Conservation (phyloP, 805 yeast genomes). For the Saturnispora galanensis region DNA sequence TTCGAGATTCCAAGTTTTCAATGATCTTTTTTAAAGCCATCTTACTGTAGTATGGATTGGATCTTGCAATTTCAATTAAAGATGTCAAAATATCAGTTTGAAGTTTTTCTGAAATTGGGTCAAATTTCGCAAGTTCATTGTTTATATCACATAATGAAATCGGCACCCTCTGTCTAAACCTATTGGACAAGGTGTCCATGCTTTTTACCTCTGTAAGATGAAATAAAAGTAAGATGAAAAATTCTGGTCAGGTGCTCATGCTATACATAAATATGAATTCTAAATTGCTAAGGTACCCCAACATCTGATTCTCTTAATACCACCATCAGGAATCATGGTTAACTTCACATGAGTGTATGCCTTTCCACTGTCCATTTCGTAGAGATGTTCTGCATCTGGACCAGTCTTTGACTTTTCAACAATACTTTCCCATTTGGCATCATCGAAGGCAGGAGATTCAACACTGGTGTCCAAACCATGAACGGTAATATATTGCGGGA, state of each 20-base stretch:
- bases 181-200: conserved; percentile 19
- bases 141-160: conserved; percentile 1
- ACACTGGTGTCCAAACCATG: conserved; percentile 41
- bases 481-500: conserved; percentile 72
- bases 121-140: background rate
- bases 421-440: conserved; percentile 48
- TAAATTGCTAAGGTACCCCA: conserved; percentile 41
- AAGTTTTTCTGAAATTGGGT: conserved; percentile 16
- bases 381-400: conserved; percentile 77
- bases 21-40: conserved; percentile 36
- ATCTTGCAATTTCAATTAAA: conserved; percentile 18
- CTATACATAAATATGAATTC: background rate
- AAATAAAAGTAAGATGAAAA: no score
- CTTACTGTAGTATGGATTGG: conserved; percentile 46
- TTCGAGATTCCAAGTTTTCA: conserved; percentile 18
- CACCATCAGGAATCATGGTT: conserved; percentile 92
- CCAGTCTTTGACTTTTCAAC: conserved; percentile 64
- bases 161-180: conserved; percentile 26
- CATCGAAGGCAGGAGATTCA: conserved; percentile 32
- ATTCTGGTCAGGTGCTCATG: no score
- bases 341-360: conserved; percentile 62
- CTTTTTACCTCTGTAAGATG: background rate
- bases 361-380: conserved; percentile 24
- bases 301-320: conserved; percentile 83
- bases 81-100: conserved; percentile 14